Percentiles rank a stretch among this genome's conserved stretches.
Evolutionary conservation across 495 filamentous ascomycete genomes (phyloP).

Genomic region (Hypoxylon fragiforme): DNA sequence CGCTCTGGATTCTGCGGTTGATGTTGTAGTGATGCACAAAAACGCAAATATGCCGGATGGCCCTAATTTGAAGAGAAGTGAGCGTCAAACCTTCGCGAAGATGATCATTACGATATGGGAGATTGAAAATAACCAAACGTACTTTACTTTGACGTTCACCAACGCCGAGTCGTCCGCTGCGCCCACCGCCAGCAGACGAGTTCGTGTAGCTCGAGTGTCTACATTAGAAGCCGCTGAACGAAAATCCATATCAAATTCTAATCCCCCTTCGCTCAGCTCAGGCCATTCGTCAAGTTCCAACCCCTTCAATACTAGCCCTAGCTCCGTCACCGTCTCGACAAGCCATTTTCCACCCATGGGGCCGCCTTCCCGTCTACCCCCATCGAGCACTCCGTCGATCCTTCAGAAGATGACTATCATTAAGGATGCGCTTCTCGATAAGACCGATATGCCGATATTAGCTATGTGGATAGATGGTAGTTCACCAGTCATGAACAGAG

Average conservation of each 20-base stretch:
- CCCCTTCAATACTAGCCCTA: conserved; percentile 45
- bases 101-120: conserved; percentile 71
- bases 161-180: conserved; percentile 42
- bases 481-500: conserved; percentile 65
- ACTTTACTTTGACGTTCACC: conserved; percentile 69
- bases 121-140: conserved; percentile 57
- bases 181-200: conserved; percentile 20
- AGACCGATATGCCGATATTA: conserved; percentile 66
- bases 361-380: conserved; percentile 54
- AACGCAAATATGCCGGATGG: conserved; percentile 32
- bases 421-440: conserved; percentile 72
- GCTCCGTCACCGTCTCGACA: conserved; percentile 44
- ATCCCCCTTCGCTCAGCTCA: conserved; percentile 50
- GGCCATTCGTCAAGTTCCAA: conserved; percentile 44
- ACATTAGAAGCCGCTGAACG: conserved; percentile 42
- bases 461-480: conserved; percentile 74
- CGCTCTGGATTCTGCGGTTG: conserved; percentile 52
- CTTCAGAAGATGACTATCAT: conserved; percentile 67
- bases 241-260: conserved; percentile 39
- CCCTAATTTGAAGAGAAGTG: conserved; percentile 36
- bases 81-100: conserved; percentile 55
- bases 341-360: conserved; percentile 62
- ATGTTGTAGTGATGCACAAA: conserved; percentile 56
- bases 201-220: conserved; percentile 37
- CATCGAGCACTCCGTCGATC: conserved; percentile 57